Conservation (phyloP, 176 grass and related monocot species). For the Carex pumila region DNA sequence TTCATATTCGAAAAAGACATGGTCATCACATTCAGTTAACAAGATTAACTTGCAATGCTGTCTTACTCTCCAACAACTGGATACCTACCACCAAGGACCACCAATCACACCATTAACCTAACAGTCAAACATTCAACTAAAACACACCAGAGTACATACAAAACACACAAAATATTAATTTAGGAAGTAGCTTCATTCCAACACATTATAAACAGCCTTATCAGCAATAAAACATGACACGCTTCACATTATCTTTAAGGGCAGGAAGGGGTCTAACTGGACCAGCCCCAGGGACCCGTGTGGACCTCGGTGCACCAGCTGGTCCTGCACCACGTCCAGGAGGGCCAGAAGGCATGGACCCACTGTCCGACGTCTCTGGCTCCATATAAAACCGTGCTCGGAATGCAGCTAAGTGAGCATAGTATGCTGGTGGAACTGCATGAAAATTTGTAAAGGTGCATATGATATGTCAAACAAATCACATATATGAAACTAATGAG, state of each 20-base stretch:
- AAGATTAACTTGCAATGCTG: neutral
- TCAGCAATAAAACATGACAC: slow-evolving; percentile 92
- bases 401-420: slow-evolving; percentile 80
- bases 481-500: neutral
- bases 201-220: neutral
- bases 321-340: slow-evolving; percentile 21
- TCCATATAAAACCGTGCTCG: slow-evolving; percentile 86
- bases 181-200: neutral
- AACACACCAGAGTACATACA: neutral
- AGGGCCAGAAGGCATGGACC: slow-evolving; percentile 29
- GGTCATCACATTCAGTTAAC: neutral
- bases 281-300: slow-evolving; percentile 20
- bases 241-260: slow-evolving; percentile 82
- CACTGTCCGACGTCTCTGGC: slow-evolving; percentile 56
- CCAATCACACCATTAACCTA: neutral
- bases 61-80: neutral
- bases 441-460: neutral
- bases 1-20: neutral
- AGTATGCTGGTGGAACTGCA: slow-evolving; percentile 83
- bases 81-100: neutral
- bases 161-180: neutral
- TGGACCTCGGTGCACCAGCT: slow-evolving; percentile 15
- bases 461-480: neutral
- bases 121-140: neutral
- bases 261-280: slow-evolving; percentile 70